These are phyloP conservation scores for Tritrichomonas musculus DNA, from an alignment of 208 protist species.

Conservation along the genomic window DNA sequence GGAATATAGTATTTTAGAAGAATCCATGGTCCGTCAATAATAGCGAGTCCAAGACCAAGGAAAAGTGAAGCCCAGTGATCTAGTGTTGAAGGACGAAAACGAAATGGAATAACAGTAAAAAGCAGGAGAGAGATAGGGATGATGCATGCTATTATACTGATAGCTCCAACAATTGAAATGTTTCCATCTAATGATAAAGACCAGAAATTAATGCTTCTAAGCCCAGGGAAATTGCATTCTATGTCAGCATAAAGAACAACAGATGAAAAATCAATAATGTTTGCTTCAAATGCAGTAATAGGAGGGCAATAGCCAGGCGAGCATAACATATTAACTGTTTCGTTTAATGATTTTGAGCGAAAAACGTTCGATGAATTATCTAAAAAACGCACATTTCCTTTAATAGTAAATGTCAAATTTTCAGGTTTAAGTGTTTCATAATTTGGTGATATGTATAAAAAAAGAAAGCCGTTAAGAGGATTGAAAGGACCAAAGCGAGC, in stretches of 20 bases:
- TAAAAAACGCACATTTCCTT: background rate
- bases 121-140: background rate
- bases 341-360: background rate
- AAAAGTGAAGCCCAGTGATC: background rate
- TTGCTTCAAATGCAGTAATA: background rate
- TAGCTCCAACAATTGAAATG: background rate
- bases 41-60: background rate
- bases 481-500: background rate
- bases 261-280: background rate
- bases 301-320: background rate
- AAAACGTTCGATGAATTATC: background rate
- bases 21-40: constrained; percentile 10
- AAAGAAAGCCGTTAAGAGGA: background rate
- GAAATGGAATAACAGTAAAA: background rate
- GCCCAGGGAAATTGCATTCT: background rate
- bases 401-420: background rate
- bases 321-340: too few species aligned
- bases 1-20: background rate
- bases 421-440: background rate
- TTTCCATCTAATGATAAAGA: background rate
- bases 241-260: background rate
- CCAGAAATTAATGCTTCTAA: background rate
- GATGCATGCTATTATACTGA: background rate
- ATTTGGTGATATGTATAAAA: background rate
- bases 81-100: background rate